These are phyloP conservation scores for Nicotiana tabacum DNA, from an alignment of 257 asterid genomes.

Conservation along the genomic window DNA sequence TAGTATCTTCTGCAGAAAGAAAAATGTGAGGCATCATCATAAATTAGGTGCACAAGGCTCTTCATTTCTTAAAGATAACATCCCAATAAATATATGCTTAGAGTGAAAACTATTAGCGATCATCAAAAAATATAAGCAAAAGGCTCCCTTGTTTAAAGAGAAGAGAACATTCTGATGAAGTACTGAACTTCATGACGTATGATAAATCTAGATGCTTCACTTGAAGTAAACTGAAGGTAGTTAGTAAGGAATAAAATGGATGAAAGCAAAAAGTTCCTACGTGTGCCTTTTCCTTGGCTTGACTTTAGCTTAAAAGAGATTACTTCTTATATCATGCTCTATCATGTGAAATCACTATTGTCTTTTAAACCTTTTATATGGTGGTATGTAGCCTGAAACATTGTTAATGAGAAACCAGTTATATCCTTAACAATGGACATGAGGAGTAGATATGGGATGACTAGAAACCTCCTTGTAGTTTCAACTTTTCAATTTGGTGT, in stretches of 20 bases:
- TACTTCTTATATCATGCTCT: neutral
- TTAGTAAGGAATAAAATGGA: neutral
- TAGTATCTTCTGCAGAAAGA: neutral
- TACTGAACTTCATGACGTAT: neutral
- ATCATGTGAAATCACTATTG: neutral
- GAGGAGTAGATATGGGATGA: neutral
- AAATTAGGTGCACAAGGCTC: neutral
- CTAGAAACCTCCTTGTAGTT: neutral
- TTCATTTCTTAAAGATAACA: neutral
- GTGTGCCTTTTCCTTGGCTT: neutral
- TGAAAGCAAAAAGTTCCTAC: neutral
- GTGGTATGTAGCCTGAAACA: neutral
- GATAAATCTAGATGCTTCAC: neutral
- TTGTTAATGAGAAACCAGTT: neutral
- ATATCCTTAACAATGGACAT: neutral
- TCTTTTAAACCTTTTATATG: neutral
- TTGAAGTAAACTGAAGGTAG: neutral
- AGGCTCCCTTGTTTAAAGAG: neutral
- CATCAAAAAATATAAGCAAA: neutral
- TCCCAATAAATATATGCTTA: neutral
- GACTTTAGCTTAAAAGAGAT: neutral
- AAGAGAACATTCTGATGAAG: neutral
- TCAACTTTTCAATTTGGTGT: neutral
- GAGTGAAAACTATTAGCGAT: neutral
- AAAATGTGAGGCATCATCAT: neutral